Conservation (phyloP, 371 early-diverging fungal genomes). For the Aphelidium insulamus region DNA sequence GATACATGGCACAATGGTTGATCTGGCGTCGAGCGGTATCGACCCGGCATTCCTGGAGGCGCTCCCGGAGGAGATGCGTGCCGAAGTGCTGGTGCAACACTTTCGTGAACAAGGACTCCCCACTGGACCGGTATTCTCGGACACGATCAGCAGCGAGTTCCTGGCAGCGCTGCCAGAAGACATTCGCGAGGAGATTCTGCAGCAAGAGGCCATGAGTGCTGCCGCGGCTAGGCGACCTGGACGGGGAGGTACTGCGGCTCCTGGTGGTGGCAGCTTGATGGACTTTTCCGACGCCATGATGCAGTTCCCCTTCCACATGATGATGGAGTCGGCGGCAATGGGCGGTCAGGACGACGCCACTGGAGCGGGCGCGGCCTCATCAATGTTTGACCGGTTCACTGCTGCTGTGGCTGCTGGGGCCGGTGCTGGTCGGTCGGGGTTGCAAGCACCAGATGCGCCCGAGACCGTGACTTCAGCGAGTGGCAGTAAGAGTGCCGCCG, state of each 20-base stretch:
- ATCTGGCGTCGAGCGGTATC: conserved; percentile 83
- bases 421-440: conserved; percentile 5
- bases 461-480: conserved; percentile 2
- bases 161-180: conserved; percentile 56
- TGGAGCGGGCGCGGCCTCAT: no score
- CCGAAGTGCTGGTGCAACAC: conserved; percentile 71
- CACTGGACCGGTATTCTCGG: conserved; percentile 12
- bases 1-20: conserved; percentile 48
- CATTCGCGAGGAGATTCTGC: conserved; percentile 50
- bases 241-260: conserved; percentile 6
- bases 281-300: no score
- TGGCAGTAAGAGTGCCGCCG: conserved; percentile 3
- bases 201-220: conserved; percentile 28
- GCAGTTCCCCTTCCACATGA: no score
- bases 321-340: no score
- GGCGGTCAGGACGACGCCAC: no score
- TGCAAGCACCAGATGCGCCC: conserved; percentile 8
- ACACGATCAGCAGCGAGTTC: conserved; percentile 39
- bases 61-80: conserved; percentile 79
- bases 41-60: conserved; percentile 86
- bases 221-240: conserved; percentile 23
- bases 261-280: conserved; percentile 3
- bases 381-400: conserved; percentile 6
- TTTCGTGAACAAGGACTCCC: conserved; percentile 20
- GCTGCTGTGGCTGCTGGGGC: conserved; percentile 3